These are phyloP conservation scores for Tuctoria greenei DNA, from an alignment of 176 grass and related monocot species.

Conservation along the genomic window DNA sequence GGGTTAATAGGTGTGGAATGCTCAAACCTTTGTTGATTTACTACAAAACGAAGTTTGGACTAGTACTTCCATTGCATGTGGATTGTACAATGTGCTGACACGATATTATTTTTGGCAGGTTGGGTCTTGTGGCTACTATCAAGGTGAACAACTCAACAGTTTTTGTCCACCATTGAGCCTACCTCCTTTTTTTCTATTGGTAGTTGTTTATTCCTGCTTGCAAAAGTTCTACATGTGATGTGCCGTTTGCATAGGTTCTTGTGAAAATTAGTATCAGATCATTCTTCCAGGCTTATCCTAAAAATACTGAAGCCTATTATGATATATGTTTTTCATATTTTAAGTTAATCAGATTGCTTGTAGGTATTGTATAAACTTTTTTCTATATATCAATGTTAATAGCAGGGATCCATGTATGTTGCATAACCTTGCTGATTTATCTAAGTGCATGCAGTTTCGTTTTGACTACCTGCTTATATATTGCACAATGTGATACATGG, in stretches of 20 bases:
- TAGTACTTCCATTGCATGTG: neutral
- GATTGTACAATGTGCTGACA: constrained; percentile 25
- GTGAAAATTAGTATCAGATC: neutral
- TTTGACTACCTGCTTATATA: constrained; percentile 3
- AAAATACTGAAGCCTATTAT: neutral
- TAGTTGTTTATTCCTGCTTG: neutral
- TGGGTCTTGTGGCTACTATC: constrained; percentile 82
- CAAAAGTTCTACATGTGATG: neutral
- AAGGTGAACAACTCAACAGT: constrained; percentile 52
- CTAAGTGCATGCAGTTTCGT: neutral
- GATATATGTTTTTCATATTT: neutral
- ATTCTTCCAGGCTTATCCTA: neutral
- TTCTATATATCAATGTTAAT: neutral
- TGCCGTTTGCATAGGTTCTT: neutral
- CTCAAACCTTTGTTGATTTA: constrained; percentile 13
- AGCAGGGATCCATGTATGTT: neutral
- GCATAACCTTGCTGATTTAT: constrained; percentile 4
- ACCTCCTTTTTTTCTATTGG: neutral
- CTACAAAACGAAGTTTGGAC: neutral
- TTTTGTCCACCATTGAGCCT: constrained; percentile 4
- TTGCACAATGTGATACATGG: neutral
- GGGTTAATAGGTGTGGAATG: neutral
- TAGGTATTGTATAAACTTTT: neutral
- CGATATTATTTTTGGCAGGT: constrained; percentile 46
- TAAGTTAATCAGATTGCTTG: neutral